Base-by-base conservation (phyloP, 192 early-diverging fungal species). In the Chytriomyces sp. region DNA sequence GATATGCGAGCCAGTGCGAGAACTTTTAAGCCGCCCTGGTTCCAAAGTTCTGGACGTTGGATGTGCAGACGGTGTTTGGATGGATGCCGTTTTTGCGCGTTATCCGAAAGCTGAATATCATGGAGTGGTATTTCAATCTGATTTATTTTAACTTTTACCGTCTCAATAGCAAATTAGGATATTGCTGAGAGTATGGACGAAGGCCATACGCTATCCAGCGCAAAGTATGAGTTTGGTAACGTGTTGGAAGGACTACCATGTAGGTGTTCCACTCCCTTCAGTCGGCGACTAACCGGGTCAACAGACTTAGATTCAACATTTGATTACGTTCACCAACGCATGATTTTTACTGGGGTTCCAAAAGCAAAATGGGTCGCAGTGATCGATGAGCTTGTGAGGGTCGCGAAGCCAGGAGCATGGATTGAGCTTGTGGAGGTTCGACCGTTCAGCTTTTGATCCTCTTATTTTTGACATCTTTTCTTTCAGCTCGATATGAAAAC, bases 141-240 rank as follows among this genome's bases (percentile, higher is more conserved):
- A n/a, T n/a, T n/a, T n/a, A n/a, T n/a, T n/a, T n/a, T n/a, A n/a
- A n/a, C n/a, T n/a, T n/a, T n/a, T n/a, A n/a, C n/a, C n/a, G n/a
- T n/a, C n/a, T n/a, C n/a, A n/a, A n/a, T n/a, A n/a, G n/a, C n/a
- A 60, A 60, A 60, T 10, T 10, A 60, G 58, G 65, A 68, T 55
- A 54, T 68, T 54, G 41, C 65, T 4, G 52, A 7, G 32, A 33
- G 32, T 26, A 5, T 19, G n/a, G 17, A 34, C 17, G 53, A 68
- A 10, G 26, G 25, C 19, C 32, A 32, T n/a, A 49, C 52, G 52
- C 5, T 37, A 17, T 39, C 14, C 17, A 31, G 52, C 5, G 52
- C 41, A 19, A 26, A 17, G 7, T 7, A 55, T 52, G 34, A n/a
- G 33, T 19, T 68, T 52, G 65, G 65, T 3, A 55, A 68, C 55